phyloP scores from a whole-genome alignment of 2,329 filamentous ascomycete species.

The Neofusicoccum laricinum region DNA sequence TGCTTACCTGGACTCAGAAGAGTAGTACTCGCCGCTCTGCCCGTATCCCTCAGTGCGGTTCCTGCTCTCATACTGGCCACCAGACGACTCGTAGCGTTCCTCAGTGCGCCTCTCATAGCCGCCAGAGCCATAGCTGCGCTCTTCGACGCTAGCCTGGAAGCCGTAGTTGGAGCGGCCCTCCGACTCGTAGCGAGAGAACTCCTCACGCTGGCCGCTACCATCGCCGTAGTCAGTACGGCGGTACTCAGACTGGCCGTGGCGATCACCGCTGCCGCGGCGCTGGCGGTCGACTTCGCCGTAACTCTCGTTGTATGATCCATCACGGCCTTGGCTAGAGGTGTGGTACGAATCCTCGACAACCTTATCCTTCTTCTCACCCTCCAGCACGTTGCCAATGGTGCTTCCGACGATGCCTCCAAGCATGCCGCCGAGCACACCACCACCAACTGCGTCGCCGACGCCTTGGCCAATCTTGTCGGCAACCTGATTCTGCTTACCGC shows the following conservation, averaged over 20 bases:
- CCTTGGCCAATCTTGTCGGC: constrained; percentile 47
- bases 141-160: constrained; percentile 59
- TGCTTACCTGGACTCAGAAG: constrained; percentile 40
- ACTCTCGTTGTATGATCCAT: constrained; percentile 61
- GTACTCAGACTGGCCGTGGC: constrained; percentile 61
- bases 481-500: constrained; percentile 24
- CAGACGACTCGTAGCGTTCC: constrained; percentile 46
- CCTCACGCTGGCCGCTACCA: constrained; percentile 53
- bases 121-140: constrained; percentile 44
- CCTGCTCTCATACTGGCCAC: constrained; percentile 38
- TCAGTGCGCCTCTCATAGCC: constrained; percentile 61
- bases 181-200: constrained; percentile 61
- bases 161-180: constrained; percentile 51
- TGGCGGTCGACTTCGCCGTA: constrained; percentile 61
- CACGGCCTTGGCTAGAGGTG: constrained; percentile 53
- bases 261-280: constrained; percentile 38
- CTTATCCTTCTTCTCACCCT: constrained; percentile 48
- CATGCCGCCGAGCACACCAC: constrained; percentile 66
- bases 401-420: constrained; percentile 64
- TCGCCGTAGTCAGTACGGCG: constrained; percentile 57
- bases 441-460: constrained; percentile 60
- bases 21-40: constrained; percentile 39
- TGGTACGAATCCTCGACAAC: constrained; percentile 46
- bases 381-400: constrained; percentile 60
- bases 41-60: constrained; percentile 36